These are phyloP conservation scores for Simplicillium sp. DNA, from an alignment of 2,329 filamentous ascomycete genomes.

Conservation along the genomic window DNA sequence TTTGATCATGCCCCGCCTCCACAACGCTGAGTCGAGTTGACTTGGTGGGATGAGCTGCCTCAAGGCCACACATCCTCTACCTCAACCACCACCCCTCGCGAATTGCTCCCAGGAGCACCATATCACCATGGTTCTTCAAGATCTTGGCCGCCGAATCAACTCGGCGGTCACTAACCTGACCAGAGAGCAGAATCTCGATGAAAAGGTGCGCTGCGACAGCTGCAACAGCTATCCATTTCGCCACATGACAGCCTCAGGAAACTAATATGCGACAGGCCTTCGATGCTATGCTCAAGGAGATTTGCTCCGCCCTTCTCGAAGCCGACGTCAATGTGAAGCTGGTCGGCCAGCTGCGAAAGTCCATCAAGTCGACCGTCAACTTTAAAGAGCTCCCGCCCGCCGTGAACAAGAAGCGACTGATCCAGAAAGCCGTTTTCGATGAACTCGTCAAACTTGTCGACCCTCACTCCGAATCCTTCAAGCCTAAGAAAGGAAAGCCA, in stretches of 20 bases:
- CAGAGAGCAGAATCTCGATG: conserved; percentile 84
- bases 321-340: conserved; percentile 96
- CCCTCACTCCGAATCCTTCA: conserved; percentile 89
- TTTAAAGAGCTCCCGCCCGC: conserved; percentile 86
- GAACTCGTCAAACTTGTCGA: conserved; percentile 93
- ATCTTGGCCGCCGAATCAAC: conserved; percentile 97
- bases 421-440: conserved; percentile 96
- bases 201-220: conserved; percentile 56
- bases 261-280: conserved; percentile 55
- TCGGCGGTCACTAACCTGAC: conserved; percentile 90
- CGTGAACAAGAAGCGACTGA: conserved; percentile 96
- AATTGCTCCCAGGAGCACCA: no score
- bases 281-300: conserved; percentile 97
- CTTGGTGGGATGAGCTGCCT: conserved; percentile 4
- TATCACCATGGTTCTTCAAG: conserved; percentile 83
- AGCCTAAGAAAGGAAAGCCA: conserved; percentile 88
- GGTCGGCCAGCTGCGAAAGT: conserved; percentile 83
- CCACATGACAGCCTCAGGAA: no score
- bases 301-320: conserved; percentile 88
- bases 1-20: conserved; percentile 7
- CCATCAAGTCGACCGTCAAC: conserved; percentile 83
- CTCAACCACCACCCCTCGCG: conserved; percentile 1
- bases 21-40: conserved; percentile 1
- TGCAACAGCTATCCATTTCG: no score
- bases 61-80: background rate